These are phyloP conservation scores for Didymella lethalis DNA, from an alignment of 2,329 filamentous ascomycete genomes.

Conservation along the genomic window DNA sequence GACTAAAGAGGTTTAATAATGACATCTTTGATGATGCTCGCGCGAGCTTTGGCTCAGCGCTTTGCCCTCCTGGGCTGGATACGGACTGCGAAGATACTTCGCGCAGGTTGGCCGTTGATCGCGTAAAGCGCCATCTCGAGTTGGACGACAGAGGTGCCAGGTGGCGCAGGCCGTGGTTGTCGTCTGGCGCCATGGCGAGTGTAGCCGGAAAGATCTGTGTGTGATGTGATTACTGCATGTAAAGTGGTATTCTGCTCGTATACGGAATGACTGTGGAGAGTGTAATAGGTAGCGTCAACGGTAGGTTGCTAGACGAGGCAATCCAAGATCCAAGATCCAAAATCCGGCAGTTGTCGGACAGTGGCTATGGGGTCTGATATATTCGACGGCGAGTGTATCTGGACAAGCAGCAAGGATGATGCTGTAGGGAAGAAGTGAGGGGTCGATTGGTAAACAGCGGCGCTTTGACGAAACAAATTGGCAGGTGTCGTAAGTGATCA, in stretches of 20 bases:
- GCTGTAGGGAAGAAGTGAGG: slow-evolving; percentile 9
- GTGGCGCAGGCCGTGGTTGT: slow-evolving; percentile 36
- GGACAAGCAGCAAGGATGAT: slow-evolving; percentile 11
- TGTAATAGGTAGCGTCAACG: background rate
- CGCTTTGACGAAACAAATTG: slow-evolving; percentile 21
- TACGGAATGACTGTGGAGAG: background rate
- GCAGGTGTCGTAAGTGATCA: slow-evolving; percentile 24
- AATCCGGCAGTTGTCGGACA: slow-evolving; percentile 4
- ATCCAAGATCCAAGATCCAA: slow-evolving; percentile 2
- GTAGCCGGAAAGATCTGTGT: slow-evolving; percentile 22
- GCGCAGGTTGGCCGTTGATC: slow-evolving; percentile 42
- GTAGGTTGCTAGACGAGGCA: background rate
- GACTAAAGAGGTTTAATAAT: slow-evolving; percentile 59
- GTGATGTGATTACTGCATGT: slow-evolving; percentile 27
- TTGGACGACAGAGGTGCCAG: slow-evolving; percentile 31
- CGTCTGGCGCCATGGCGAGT: slow-evolving; percentile 39
- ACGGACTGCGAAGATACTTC: slow-evolving; percentile 11
- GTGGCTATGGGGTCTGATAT: slow-evolving; percentile 8
- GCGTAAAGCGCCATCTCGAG: slow-evolving; percentile 50
- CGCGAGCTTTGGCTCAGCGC: slow-evolving; percentile 39
- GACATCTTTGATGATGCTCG: slow-evolving; percentile 55
- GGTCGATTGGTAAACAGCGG: slow-evolving; percentile 10
- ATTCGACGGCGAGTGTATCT: slow-evolving; percentile 10
- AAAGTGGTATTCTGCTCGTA: slow-evolving; percentile 14
- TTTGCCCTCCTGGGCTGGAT: slow-evolving; percentile 15